Base-by-base conservation (phyloP, 306 rosid genomes). In the Bauhinia variegata region DNA sequence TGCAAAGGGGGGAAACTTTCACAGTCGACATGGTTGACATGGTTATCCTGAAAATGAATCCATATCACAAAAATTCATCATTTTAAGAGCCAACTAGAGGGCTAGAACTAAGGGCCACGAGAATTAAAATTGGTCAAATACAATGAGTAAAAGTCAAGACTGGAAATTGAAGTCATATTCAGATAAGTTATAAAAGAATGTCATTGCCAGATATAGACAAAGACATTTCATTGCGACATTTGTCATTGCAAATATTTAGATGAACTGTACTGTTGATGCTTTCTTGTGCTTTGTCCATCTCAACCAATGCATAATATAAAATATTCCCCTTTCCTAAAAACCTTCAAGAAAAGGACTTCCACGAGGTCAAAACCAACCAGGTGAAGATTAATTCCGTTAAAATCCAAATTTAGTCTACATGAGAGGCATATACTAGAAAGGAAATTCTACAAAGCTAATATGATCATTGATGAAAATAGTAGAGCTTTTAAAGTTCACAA, bases 21-120 rank as follows among this genome's bases (percentile, higher is more conserved):
- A 82, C 73, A 61, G 81, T 41, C 54, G 92, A 51, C 86, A 84
- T 50, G 79, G 92, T 76, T 75, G 88, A 67, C 88, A 85, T 83
- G 68, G 31, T 69, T 49, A 18, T 46, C 83, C 86, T 86, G 77
- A n/a, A 63, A 76, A 76, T 70, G 70, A 63, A 70, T 56, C 63
- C 61, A 80, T 15, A 63, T 6, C 52, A n/a, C 42, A 69, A 49
- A 49, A 65, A 53, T 69, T 58, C 32, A 58, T 68, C 31, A 30
- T 32, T 49, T 34, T 48, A 65, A 50, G 72, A 48, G 68, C 28
- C 15, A 67, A 17, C 16, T 16, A 6, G 32, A 17, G 58, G 37
- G 10, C 23, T 16, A 61, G 31, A n/a, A 30, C 50, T 47, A 32
- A 13, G 41, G 42, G 7, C 5, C 42, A 7, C 3, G 13, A 13